Evolutionary conservation across 345 rosid species (phyloP), one percentile per base, ranked within the genome.

Genomic region (Microcos paniculata): DNA sequence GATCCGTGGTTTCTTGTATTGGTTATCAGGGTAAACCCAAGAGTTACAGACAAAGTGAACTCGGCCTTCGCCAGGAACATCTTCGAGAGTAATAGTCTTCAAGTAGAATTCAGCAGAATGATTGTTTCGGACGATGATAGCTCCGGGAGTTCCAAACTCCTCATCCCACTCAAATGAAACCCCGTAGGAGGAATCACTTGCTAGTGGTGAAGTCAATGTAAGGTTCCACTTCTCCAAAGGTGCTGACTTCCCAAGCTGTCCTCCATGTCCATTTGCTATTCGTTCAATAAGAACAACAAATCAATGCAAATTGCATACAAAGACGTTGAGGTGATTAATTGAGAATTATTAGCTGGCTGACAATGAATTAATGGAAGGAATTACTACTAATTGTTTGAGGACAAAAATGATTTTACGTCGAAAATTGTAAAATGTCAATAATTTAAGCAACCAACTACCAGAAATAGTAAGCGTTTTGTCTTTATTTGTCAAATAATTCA

Each of bases 1-100:
- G 68, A 93, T 52, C 2, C 98, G 87, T 62, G 87, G 89, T 14
- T 76, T 82, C 0, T 80, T 58, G 71, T 46, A 26, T 0, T 86
- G 71, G 18, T 80, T 76, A 63, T 64, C 70, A 40, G 96, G 96
- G 64, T 90, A 93, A 75, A 93, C 84, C 98, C 98, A 93, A 1
- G 97, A 93, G 74, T 91, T 86, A 67, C 97, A 91, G 38, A 87
- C 62, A 77, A 90, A 93, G 68, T 88, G 93, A 65, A 93, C 74
- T 53, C 69, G 75, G 5, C 91, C 94, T 19, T 80, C 82, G 33
- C 88, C 94, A 5, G 94, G 96, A 59, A 87, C 88, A 13, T 87
- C 82, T 72, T 91, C 94, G 43, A 93, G 89, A 0, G 91, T 91
- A 70, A 91, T 78, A 10, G 89, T 83, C 78, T 84, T 87, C 77